Conservation (phyloP, 306 rosid genomes). For the Corylus americana region DNA sequence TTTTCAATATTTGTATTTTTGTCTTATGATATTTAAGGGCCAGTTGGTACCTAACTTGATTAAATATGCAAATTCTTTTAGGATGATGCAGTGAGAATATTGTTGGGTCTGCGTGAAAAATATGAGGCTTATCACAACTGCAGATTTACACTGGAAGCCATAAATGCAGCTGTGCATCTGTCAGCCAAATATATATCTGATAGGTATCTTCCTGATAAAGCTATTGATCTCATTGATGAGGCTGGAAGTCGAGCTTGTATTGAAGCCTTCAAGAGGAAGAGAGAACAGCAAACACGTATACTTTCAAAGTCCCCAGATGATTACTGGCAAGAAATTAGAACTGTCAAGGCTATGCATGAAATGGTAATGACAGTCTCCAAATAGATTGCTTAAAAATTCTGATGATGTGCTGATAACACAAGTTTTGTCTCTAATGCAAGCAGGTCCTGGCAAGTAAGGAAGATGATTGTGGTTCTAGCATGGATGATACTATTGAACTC, state of each 20-base stretch:
- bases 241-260: conserved; percentile 95
- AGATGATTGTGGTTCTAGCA: conserved; percentile 46
- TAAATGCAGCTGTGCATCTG: conserved; percentile 69
- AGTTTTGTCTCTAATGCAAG: conserved; percentile 28
- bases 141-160: conserved; percentile 66
- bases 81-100: conserved; percentile 69
- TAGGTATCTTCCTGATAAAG: conserved; percentile 97
- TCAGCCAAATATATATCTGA: conserved; percentile 74
- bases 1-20: conserved; percentile 28
- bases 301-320: conserved; percentile 68
- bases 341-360: conserved; percentile 74
- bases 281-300: conserved; percentile 50
- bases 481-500: conserved; percentile 45
- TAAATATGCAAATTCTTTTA: conserved; percentile 29
- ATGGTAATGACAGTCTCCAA: conserved; percentile 51
- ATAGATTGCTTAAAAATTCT: background rate
- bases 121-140: conserved; percentile 81
- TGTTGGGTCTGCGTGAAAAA: conserved; percentile 66
- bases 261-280: conserved; percentile 68
- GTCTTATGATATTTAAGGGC: conserved; percentile 6
- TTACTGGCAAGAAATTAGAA: conserved; percentile 81
- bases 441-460: conserved; percentile 61
- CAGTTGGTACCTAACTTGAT: conserved; percentile 22
- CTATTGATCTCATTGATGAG: conserved; percentile 94
- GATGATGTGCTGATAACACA: conserved; percentile 17